Percentiles rank a stretch among this genome's conserved stretches.
phyloP scores from a whole-genome alignment of 306 rosid species.

The Prunus mongolica region DNA sequence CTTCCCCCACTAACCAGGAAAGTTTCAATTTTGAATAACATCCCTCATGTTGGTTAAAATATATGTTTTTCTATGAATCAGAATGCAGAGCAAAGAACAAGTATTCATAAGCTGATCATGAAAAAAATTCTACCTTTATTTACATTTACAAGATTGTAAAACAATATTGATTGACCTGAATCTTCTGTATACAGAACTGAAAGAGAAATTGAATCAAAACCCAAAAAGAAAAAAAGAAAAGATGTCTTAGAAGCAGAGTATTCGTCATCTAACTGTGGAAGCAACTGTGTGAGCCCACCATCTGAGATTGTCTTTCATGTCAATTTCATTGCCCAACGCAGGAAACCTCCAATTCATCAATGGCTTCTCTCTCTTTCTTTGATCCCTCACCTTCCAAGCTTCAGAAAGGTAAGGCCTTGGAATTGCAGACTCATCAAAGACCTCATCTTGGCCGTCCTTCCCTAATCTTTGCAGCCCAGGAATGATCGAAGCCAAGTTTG shows the following conservation, averaged over 20 bases:
- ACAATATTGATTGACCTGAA: not conserved
- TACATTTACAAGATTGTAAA: slow-evolving; percentile 11
- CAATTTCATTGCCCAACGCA: slow-evolving; percentile 44
- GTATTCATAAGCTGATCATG: not conserved
- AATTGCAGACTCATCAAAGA: slow-evolving; percentile 25
- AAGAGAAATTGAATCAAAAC: not conserved
- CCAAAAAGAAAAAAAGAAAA: not conserved
- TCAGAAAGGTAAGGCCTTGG: slow-evolving; percentile 90
- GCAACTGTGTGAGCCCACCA: slow-evolving; percentile 90
- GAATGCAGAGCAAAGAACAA: not conserved
- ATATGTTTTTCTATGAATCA: not conserved
- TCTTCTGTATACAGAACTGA: not conserved
- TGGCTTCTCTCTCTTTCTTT: slow-evolving; percentile 43
- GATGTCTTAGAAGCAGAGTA: not conserved
- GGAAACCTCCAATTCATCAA: slow-evolving; percentile 67
- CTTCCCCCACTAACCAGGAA: not conserved
- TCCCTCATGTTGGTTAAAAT: not conserved
- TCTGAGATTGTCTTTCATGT: slow-evolving; percentile 64
- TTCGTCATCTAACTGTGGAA: slow-evolving; percentile 59
- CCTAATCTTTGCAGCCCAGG: slow-evolving; percentile 85
- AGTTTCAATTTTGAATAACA: not conserved
- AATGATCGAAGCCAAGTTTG: slow-evolving; percentile 71
- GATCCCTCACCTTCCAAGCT: slow-evolving; percentile 59
- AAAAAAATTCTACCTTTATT: not conserved
- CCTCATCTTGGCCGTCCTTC: slow-evolving; percentile 22